Conservation (phyloP, 1,284 basidiomycete species). For the Pseudozyma sp. region DNA sequence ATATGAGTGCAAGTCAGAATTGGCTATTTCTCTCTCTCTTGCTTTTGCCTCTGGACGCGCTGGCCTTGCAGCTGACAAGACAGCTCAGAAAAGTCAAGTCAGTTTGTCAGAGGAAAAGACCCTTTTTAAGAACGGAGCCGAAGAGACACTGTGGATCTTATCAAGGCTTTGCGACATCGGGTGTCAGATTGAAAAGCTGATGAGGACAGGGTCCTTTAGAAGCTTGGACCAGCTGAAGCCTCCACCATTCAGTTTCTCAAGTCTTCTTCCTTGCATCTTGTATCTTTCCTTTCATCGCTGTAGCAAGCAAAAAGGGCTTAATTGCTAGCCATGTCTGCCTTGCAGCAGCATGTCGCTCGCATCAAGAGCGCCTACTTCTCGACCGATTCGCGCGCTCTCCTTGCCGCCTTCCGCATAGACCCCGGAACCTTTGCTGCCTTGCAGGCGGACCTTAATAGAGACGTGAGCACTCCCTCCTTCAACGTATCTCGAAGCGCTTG, state of each 20-base stretch:
- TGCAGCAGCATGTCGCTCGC: slow-evolving; percentile 41
- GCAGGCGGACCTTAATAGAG: slow-evolving; percentile 30
- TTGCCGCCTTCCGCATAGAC: slow-evolving; percentile 32
- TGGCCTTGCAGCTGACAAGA: background rate
- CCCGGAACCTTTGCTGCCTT: slow-evolving; percentile 29
- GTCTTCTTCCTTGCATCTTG: background rate
- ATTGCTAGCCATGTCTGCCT: slow-evolving; percentile 22
- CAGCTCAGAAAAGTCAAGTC: too few species aligned
- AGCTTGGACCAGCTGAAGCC: slow-evolving; percentile 10
- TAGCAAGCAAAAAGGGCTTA: background rate
- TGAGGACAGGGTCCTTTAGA: slow-evolving; percentile 15
- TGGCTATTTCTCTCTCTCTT: too few species aligned
- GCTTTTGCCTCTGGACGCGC: too few species aligned
- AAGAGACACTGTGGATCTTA: background rate
- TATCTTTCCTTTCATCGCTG: background rate
- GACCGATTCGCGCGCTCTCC: slow-evolving; percentile 26
- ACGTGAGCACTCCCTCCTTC: slow-evolving; percentile 14
- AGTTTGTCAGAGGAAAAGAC: too few species aligned
- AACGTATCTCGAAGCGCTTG: background rate
- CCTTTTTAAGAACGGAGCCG: too few species aligned
- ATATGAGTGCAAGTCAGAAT: too few species aligned
- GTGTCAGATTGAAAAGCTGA: background rate
- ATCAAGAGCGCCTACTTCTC: slow-evolving; percentile 40
- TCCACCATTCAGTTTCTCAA: slow-evolving; percentile 9
- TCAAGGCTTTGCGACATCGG: slow-evolving; percentile 2